Evolutionary conservation across 1,284 basidiomycete species (phyloP), one percentile per base, ranked within the genome.

Genomic region (Ustilago loliicola): DNA sequence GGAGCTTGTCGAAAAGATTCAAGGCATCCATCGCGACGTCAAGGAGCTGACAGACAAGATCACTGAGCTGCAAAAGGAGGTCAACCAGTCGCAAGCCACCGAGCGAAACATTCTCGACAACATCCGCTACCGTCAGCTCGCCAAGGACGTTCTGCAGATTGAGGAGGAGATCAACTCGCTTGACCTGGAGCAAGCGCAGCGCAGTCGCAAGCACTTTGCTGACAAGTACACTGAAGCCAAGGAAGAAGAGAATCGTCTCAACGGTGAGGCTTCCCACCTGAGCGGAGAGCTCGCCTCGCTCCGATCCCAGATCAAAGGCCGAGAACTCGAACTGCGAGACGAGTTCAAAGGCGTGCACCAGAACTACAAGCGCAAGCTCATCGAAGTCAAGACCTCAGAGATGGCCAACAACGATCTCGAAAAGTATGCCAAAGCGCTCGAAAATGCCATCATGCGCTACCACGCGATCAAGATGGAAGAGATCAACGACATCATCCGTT

Each of bases 401-500:
- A 71, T 83, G 69, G 83, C 83, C 47, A 82, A 86, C 67, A 69
- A 70, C 45, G 85, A 86, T 87, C 87, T 99, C 61, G 96, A 99
- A 87, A 98, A 98, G 88, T 98, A 98, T 77, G 93, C 91, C 8
- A 98, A 98, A 86, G 97, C 88, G 94, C 93, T 96, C 94, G 82
- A 84, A 91, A 87, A 94, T 80, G 96, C 95, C 51, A 98, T 99
- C 87, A 95, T 99, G 93, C 94, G 94, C 86, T 99, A 97, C 85
- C 97, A 99, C 85, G 89, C 92, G n/a, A 90, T 98, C 84, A 99
- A 99, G 88, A 98, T 99, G 97, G 94, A 95, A 87, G 97, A 99
- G 89, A 96, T 99, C 83, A 99, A 99, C 83, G 97, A 91, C 92
- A 93, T 66, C 95, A 85, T 86, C 38, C 78, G 79, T 19, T 82